Base-by-base conservation (phyloP, 192 early-diverging fungal species). In the Coemansia guatemalensis region DNA sequence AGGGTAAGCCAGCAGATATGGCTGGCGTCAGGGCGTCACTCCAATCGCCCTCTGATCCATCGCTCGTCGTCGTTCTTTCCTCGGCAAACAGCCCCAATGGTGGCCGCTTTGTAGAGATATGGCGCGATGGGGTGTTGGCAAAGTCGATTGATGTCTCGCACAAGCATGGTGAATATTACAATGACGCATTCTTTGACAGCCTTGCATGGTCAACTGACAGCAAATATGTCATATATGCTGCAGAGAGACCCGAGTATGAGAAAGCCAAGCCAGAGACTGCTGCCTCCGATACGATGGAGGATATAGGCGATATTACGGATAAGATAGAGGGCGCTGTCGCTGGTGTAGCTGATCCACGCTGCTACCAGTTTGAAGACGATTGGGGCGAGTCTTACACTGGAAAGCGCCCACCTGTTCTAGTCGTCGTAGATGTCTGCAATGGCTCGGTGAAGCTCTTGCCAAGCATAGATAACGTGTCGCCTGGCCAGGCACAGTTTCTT, bases 311-410 rank as follows among this genome's bases (percentile, higher is more conserved):
- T 23, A 59, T 73, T 41, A 64, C 62, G 6, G 81, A 81, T 49
- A 81, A 82, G 30, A 65, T 66, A 41, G 39, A 25, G 11, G 77
- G 77, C 26, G 57, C 62, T 12, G 70, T 70, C 44, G 77, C 72
- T 22, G 78, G 73, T 2, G 50, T 75, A 5, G 73, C 73, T 4
- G 78, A 80, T 27, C 61, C 78, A 21, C 67, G 78, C 21, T 53
- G 79, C 57, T 88, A 78, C 58, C 70, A 67, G 48, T 81, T 81
- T 59, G 81, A 75, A 18, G 79, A 82, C 20, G 89, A 88, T 64
- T 90, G 85, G 85, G 91, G 91, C 11, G 91, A 92, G 74, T 81
- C 82, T 4, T 88, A 87, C 48, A 73, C 44, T 48, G 88, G 88
- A 33, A 89, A 88, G 65, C 68, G 80, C 0, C 72, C 82, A 8